A percentile compares a stretch with the other conserved stretches of the same genome.
These are phyloP conservation scores for Erythrobasidium hasegawianum DNA, from an alignment of 1,284 basidiomycete genomes.

Conservation along the genomic window DNA sequence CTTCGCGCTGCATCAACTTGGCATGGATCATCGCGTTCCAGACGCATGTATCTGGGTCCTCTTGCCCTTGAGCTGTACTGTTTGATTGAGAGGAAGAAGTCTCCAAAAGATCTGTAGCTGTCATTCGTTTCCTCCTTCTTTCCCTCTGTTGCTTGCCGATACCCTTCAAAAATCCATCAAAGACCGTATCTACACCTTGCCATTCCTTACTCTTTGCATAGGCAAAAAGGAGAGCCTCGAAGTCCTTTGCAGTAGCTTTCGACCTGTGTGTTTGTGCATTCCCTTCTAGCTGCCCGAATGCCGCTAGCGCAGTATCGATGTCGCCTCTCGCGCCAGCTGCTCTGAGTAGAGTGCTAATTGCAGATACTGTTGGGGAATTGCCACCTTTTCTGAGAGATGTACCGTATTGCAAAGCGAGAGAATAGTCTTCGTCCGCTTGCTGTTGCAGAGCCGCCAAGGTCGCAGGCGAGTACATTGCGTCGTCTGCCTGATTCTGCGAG, in stretches of 20 bases:
- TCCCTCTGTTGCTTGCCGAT: background rate
- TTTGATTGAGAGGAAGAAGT: background rate
- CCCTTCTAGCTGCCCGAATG: conserved; percentile 24
- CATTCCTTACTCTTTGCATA: conserved; percentile 21
- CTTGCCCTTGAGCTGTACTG: background rate
- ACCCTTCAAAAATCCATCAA: conserved; percentile 21
- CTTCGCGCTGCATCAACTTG: conserved; percentile 13
- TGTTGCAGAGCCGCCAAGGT: conserved; percentile 17
- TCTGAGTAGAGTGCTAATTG: conserved; percentile 1
- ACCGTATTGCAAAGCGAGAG: background rate
- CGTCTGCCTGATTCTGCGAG: background rate
- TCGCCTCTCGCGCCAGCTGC: conserved; percentile 17
- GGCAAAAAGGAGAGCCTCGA: conserved; percentile 12
- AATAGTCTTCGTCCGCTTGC: conserved; percentile 29
- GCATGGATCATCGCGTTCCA: conserved; percentile 23
- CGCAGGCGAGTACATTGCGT: conserved; percentile 6
- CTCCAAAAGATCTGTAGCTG: background rate
- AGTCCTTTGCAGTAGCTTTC: background rate
- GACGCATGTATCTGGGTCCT: conserved; percentile 6
- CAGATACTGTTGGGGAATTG: background rate
- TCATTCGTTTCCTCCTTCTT: background rate
- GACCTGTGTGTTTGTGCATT: background rate
- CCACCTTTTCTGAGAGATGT: background rate
- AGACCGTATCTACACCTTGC: conserved; percentile 13
- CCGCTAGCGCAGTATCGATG: conserved; percentile 24